Evolutionary conservation across 306 rosid genomes (phyloP).

Genomic region (Datisca glomerata): DNA sequence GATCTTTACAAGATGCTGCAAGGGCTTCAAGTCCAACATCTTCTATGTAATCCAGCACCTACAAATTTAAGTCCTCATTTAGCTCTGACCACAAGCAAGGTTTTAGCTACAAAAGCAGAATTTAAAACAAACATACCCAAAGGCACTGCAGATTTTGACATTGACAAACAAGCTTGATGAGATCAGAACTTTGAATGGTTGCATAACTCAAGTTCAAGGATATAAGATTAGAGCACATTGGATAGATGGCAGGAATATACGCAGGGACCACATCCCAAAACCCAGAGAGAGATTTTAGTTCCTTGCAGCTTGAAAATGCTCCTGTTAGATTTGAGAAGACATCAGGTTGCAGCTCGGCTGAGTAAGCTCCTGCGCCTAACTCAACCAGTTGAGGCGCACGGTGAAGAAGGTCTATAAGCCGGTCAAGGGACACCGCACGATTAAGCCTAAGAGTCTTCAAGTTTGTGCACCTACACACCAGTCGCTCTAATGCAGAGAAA

Average conservation of each 20-base stretch:
- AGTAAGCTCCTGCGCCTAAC: slow-evolving; percentile 69
- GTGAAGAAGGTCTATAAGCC: slow-evolving; percentile 45
- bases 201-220: slow-evolving; percentile 76
- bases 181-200: slow-evolving; percentile 50
- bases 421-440: slow-evolving; percentile 71
- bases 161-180: slow-evolving; percentile 59
- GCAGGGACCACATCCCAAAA: slow-evolving; percentile 85
- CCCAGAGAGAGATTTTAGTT: slow-evolving; percentile 59
- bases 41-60: slow-evolving; percentile 95
- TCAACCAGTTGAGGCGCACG: slow-evolving; percentile 69
- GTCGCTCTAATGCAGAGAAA: slow-evolving; percentile 70
- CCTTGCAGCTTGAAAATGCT: slow-evolving; percentile 47
- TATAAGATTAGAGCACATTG: slow-evolving; percentile 53
- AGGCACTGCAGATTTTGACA: slow-evolving; percentile 66
- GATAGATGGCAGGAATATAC: slow-evolving; percentile 59
- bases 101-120: not conserved
- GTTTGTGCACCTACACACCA: slow-evolving; percentile 70
- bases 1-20: slow-evolving; percentile 78
- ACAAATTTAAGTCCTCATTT: slow-evolving; percentile 16
- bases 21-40: slow-evolving; percentile 71
- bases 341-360: slow-evolving; percentile 57
- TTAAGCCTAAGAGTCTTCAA: slow-evolving; percentile 75
- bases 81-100: slow-evolving; percentile 9
- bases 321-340: slow-evolving; percentile 39
- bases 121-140: slow-evolving; percentile 48